These are phyloP conservation scores for Microcyclospora pomicola DNA, from an alignment of 2,329 filamentous ascomycete species.

Conservation along the genomic window DNA sequence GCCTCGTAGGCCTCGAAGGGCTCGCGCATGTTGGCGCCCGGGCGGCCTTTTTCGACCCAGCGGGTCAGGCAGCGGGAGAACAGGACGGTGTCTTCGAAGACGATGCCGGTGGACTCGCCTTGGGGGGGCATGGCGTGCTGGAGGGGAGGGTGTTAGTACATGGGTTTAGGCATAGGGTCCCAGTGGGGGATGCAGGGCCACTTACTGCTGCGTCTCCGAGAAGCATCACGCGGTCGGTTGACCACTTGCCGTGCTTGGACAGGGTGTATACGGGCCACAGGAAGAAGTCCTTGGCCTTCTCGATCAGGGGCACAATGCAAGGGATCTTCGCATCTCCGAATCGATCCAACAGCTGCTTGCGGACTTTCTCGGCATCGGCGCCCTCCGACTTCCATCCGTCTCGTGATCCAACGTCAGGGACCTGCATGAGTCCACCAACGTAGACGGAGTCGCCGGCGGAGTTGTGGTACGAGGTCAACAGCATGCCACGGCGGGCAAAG, in stretches of 20 bases:
- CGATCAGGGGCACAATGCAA: slow-evolving; percentile 26
- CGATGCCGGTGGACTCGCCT: slow-evolving; percentile 37
- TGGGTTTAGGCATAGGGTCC: too few relatives aligned
- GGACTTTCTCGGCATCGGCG: slow-evolving; percentile 29
- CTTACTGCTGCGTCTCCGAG: slow-evolving; percentile 32
- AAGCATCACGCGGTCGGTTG: slow-evolving; percentile 30
- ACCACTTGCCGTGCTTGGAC: slow-evolving; percentile 30
- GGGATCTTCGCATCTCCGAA: slow-evolving; percentile 27
- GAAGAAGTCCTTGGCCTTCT: slow-evolving; percentile 29
- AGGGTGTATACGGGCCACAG: slow-evolving; percentile 35
- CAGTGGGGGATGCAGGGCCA: not conserved
- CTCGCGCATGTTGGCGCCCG: slow-evolving; percentile 25
- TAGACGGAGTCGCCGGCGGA: slow-evolving; percentile 26
- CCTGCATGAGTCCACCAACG: slow-evolving; percentile 32
- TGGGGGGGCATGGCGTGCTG: slow-evolving; percentile 38
- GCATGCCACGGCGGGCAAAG: slow-evolving; percentile 31
- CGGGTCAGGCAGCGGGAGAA: slow-evolving; percentile 31
- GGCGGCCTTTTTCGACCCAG: slow-evolving; percentile 28
- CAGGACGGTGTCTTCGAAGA: slow-evolving; percentile 39
- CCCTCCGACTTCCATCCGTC: slow-evolving; percentile 34
- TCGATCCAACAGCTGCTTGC: slow-evolving; percentile 27
- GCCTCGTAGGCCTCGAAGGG: slow-evolving; percentile 36
- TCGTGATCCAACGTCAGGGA: slow-evolving; percentile 28
- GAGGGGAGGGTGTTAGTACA: not conserved
- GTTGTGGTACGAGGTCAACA: slow-evolving; percentile 30